Evolutionary conservation across 495 filamentous ascomycete genomes (phyloP).

Genomic region (Margaritispora aquatica): DNA sequence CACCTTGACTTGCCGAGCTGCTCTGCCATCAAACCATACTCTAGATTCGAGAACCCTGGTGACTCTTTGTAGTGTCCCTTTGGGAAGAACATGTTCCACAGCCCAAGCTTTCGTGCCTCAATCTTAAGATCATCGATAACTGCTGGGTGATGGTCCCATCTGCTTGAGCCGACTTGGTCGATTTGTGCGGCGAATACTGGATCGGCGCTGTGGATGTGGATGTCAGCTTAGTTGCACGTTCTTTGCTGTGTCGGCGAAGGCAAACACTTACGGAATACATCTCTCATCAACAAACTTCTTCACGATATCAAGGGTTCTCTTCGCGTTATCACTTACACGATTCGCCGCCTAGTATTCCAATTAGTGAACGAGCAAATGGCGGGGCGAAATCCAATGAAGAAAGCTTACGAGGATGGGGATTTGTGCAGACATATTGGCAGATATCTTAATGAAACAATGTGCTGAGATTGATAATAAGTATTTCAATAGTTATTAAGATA

Average conservation of each 20-base stretch:
- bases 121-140: conserved; percentile 85
- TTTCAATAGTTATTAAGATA: not conserved
- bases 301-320: conserved; percentile 62
- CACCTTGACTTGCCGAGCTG: conserved; percentile 72
- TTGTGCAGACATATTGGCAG: conserved; percentile 50
- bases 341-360: conserved; percentile 36
- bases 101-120: conserved; percentile 74
- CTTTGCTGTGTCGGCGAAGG: not conserved
- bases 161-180: conserved; percentile 56
- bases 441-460: not conserved
- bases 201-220: conserved; percentile 52
- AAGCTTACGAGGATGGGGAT: conserved; percentile 62
- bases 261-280: conserved; percentile 62
- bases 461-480: not conserved
- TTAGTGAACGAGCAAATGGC: conserved; percentile 22
- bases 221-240: conserved; percentile 10
- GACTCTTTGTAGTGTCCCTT: conserved; percentile 93
- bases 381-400: conserved; percentile 23
- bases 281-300: conserved; percentile 96
- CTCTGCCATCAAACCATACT: conserved; percentile 93
- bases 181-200: conserved; percentile 71
- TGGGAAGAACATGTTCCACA: conserved; percentile 98
- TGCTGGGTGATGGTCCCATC: conserved; percentile 71
- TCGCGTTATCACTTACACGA: conserved; percentile 74
- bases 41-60: conserved; percentile 83